Base-by-base conservation (phyloP, 306 rosid genomes). In the Hylodesmum podocarpum region DNA sequence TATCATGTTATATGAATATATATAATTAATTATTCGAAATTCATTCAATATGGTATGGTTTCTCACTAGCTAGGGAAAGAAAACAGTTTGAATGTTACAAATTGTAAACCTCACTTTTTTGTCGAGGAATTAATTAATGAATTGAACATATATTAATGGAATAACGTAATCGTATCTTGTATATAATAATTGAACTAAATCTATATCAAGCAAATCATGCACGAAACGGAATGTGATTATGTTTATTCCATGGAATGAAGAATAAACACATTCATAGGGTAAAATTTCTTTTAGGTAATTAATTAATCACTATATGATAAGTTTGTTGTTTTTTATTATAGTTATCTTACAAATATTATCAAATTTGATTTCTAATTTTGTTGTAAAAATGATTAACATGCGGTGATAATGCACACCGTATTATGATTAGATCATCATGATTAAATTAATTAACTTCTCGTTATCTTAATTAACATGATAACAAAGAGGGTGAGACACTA, bases 81-180 rank as follows among this genome's bases (percentile, higher is more conserved):
- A 54, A 54, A 54, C 39, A 53, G 8, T 33, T 12, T 65, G 76
- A 71, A 51, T 71, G 65, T 71, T 50, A 53, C 75, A 69, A 69
- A 69, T 36, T 78, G 49, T 58, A 69, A 71, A 28, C 25, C 57
- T 68, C 44, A 18, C 40, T 62, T 51, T 19, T 28, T 54, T 64
- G 73, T 82, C 74, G 18, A 59, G 3, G 31, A 80, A 70, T 70
- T 14, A 82, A n/a, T n/a, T n/a, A n/a, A n/a, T n/a, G n/a, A 18
- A 16, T 65, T 19, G 41, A 50, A 44, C 54, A 79, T 71, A 69
- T 70, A 51, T 66, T 70, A 27, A 25, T 47, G 84, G 86, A 86
- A 86, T 82, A 84, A 47, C 39, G 80, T 85, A 87, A 89, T 79
- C 86, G 28, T 72, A 78, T 85, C 72, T n/a, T n/a, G 61, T 33